Evolutionary conservation across 1,139 yeast species (phyloP).

Genomic region (Arxiozyma slooffiae): DNA sequence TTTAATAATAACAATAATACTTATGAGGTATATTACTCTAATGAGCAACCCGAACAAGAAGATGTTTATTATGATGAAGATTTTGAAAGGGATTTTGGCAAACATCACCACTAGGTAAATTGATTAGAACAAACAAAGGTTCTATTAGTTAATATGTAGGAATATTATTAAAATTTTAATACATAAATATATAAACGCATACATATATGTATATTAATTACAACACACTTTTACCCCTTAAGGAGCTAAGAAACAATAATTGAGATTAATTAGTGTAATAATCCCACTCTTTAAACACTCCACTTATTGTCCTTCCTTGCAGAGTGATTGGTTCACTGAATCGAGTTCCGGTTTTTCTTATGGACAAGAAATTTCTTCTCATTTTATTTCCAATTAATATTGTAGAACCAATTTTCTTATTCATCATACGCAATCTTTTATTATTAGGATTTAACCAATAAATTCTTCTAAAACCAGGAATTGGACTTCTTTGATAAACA

Average conservation of each 20-base stretch:
- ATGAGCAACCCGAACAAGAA: not conserved
- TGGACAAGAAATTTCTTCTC: too few relatives aligned
- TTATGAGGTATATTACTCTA: not conserved
- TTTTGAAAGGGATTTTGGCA: constrained; percentile 2
- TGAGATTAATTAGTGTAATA: constrained; percentile 6
- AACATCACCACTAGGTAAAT: not conserved
- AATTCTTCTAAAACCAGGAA: constrained; percentile 25
- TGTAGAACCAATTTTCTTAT: constrained; percentile 20
- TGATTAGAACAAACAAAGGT: too few relatives aligned
- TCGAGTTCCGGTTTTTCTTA: constrained; percentile 23
- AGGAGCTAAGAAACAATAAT: not conserved
- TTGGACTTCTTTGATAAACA: constrained; percentile 20
- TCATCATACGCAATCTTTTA: constrained; percentile 17
- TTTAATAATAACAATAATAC: not conserved
- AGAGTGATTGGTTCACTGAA: constrained; percentile 23
- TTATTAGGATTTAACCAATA: constrained; percentile 25
- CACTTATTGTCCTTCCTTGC: constrained; percentile 15
- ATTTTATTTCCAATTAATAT: constrained; percentile 13
- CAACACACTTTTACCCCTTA: not conserved
- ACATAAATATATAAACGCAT: not conserved
- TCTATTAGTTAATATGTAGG: not conserved
- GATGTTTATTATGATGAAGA: not conserved
- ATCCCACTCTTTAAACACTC: constrained; percentile 26
- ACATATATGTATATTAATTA: not conserved
- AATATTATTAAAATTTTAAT: constrained; percentile 1